Conservation (phyloP, 805 yeast genomes). For the Starmerella sirachaensis region DNA sequence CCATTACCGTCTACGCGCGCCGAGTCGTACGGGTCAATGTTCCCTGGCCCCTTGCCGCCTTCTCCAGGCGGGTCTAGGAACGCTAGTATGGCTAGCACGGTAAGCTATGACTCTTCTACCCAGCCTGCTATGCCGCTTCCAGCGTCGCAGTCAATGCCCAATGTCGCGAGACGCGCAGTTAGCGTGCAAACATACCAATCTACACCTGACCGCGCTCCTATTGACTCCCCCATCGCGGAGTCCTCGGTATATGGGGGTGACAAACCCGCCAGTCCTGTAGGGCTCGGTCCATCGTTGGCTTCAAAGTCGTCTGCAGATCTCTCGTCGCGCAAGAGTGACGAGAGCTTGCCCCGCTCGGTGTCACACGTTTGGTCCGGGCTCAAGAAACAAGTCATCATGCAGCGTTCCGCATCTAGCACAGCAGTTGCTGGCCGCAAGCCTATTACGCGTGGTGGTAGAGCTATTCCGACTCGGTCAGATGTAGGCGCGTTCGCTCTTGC, state of each 20-base stretch:
- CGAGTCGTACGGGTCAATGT: no score
- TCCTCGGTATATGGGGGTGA: background rate
- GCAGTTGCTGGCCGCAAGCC: slow-evolving; percentile 8
- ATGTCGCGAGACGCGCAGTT: slow-evolving; percentile 4
- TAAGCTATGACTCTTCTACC: background rate
- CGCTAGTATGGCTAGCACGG: slow-evolving; percentile 8
- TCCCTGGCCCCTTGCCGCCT: slow-evolving; percentile 4
- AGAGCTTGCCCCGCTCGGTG: slow-evolving; percentile 14
- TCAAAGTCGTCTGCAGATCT: slow-evolving; percentile 5
- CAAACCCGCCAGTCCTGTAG: no score
- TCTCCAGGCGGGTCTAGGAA: slow-evolving; percentile 5
- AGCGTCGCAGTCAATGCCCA: slow-evolving; percentile 8
- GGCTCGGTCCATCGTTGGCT: slow-evolving; percentile 1
- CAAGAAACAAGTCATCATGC: slow-evolving; percentile 19
- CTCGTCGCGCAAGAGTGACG: slow-evolving; percentile 6
- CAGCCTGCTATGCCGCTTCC: background rate
- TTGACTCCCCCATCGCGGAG: slow-evolving; percentile 2
- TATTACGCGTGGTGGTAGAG: slow-evolving; percentile 23
- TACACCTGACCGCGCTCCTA: background rate
- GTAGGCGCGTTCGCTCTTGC: slow-evolving; percentile 17
- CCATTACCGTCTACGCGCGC: no score
- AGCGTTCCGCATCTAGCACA: slow-evolving; percentile 20
- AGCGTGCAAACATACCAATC: slow-evolving; percentile 1
- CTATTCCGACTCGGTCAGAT: slow-evolving; percentile 22
- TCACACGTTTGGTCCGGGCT: slow-evolving; percentile 21